Evolutionary conservation across 2,329 filamentous ascomycete species (phyloP).

Genomic region (Paracorniculantispora psalliotae): DNA sequence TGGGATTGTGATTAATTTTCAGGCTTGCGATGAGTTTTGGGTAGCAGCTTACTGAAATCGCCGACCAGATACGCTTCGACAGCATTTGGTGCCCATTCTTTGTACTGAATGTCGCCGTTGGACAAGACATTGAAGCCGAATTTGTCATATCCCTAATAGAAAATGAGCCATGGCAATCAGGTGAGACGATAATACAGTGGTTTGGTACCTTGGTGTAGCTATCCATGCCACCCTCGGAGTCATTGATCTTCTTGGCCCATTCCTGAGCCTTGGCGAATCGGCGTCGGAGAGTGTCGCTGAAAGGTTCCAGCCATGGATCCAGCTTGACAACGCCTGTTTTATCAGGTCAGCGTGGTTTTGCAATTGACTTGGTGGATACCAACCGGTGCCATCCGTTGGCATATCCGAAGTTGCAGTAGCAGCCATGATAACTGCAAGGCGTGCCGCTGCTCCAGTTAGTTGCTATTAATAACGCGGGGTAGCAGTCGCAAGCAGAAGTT

Average conservation of each 20-base stretch:
- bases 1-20: slow-evolving; percentile 28
- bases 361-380: slow-evolving; percentile 19
- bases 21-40: neutral
- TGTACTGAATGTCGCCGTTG: slow-evolving; percentile 82
- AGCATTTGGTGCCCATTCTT: slow-evolving; percentile 95
- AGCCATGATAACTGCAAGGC: slow-evolving; percentile 10
- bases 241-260: slow-evolving; percentile 81
- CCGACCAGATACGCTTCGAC: slow-evolving; percentile 79
- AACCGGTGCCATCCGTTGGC: slow-evolving; percentile 69
- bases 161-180: slow-evolving; percentile 14
- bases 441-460: neutral
- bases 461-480: slow-evolving; percentile 12
- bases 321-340: slow-evolving; percentile 72
- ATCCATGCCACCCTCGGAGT: slow-evolving; percentile 81
- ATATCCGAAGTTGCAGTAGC: slow-evolving; percentile 39
- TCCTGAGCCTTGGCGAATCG: slow-evolving; percentile 75
- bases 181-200: neutral
- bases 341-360: neutral
- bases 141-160: slow-evolving; percentile 68
- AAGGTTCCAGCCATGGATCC: slow-evolving; percentile 86
- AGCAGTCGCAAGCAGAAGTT: neutral
- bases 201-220: slow-evolving; percentile 73
- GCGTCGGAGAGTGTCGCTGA: slow-evolving; percentile 68
- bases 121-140: slow-evolving; percentile 79
- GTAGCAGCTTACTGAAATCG: slow-evolving; percentile 71